These are phyloP conservation scores for Inga leiocalycina DNA, from an alignment of 306 rosid species.

Conservation along the genomic window DNA sequence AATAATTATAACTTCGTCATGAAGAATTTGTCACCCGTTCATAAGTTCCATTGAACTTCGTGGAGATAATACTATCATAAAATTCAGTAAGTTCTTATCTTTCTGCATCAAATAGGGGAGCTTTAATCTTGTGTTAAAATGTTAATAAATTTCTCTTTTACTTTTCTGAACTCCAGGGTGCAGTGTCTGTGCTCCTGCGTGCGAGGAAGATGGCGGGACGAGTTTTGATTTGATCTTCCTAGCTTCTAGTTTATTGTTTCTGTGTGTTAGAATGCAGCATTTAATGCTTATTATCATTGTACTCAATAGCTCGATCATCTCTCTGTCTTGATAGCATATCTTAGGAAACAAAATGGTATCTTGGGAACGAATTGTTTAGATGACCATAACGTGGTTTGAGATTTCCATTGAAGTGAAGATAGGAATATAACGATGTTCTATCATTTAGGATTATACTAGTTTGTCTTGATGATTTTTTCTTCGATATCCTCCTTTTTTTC, in stretches of 20 bases:
- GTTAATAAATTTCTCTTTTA: background rate
- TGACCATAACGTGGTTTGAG: background rate
- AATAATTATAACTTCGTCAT: background rate
- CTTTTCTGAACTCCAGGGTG: background rate
- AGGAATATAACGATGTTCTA: background rate
- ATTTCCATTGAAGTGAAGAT: background rate
- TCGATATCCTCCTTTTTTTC: background rate
- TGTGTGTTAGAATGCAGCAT: background rate
- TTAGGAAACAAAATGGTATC: background rate
- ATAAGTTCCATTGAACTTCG: background rate
- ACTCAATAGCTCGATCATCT: background rate
- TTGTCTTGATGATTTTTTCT: background rate
- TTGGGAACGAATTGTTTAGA: background rate
- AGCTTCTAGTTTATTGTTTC: background rate
- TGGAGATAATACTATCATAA: background rate
- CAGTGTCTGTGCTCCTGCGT: background rate
- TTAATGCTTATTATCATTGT: background rate
- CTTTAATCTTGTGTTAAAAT: background rate
- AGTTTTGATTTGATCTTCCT: background rate
- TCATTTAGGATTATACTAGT: background rate
- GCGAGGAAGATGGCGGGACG: background rate
- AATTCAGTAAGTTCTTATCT: background rate
- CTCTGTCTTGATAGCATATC: background rate
- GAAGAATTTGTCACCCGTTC: background rate
- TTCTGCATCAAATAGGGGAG: too few species aligned